Conservation (phyloP, 2,329 filamentous ascomycete genomes). For the Cytospora paraplurivora region DNA sequence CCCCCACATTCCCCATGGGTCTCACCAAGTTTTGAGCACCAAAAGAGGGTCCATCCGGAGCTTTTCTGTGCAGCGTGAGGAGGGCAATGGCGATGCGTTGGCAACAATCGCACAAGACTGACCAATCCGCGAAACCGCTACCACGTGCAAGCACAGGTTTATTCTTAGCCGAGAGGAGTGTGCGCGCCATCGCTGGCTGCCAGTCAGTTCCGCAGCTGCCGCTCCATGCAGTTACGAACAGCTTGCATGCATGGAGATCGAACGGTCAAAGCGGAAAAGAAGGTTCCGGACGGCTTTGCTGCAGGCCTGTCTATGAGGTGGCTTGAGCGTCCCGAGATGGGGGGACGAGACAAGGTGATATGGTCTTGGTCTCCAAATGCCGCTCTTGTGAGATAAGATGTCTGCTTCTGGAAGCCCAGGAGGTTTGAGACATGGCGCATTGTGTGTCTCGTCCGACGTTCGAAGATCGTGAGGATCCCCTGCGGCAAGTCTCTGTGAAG, state of each 20-base stretch:
- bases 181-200: background rate
- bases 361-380: background rate
- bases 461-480: background rate
- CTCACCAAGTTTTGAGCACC: background rate
- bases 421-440: background rate
- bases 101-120: background rate
- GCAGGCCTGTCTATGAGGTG: background rate
- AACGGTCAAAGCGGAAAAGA: background rate
- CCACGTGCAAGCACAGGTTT: background rate
- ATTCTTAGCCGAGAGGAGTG: background rate
- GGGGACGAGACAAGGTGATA: background rate
- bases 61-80: constrained; percentile 5
- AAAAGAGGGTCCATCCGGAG: background rate
- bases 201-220: background rate
- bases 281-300: background rate
- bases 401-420: background rate
- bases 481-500: background rate
- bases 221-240: constrained; percentile 2
- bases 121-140: background rate
- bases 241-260: constrained; percentile 2
- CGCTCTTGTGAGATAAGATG: background rate
- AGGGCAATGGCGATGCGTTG: constrained; percentile 1
- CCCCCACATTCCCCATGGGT: background rate
- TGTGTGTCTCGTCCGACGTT: background rate
- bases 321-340: constrained; percentile 2